phyloP scores from a whole-genome alignment of 129 eudicot genomes.

The Ambrosia artemisiifolia region DNA sequence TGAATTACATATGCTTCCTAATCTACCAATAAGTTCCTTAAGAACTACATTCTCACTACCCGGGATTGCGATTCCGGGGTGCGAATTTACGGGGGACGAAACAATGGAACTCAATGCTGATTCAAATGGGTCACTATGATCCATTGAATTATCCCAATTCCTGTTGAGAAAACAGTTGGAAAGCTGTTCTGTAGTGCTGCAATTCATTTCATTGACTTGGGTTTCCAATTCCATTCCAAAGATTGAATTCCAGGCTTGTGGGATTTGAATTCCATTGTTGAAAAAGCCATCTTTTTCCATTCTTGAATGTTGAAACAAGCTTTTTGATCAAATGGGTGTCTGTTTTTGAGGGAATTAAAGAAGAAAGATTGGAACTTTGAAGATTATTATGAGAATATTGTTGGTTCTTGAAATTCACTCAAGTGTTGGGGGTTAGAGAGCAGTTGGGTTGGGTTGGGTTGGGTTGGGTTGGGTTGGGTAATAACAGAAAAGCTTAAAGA shows the following conservation, averaged over 20 bases:
- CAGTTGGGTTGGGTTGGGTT: slow-evolving; percentile 26
- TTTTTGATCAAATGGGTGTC: slow-evolving; percentile 23
- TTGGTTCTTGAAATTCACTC: slow-evolving; percentile 49
- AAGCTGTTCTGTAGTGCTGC: slow-evolving; percentile 31
- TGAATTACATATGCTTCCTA: slow-evolving; percentile 71
- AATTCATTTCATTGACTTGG: slow-evolving; percentile 40
- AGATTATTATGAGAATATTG: slow-evolving; percentile 19
- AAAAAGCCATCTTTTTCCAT: slow-evolving; percentile 55
- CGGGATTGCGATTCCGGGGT: slow-evolving; percentile 32
- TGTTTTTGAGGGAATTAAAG: slow-evolving; percentile 28
- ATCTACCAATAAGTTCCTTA: slow-evolving; percentile 75
- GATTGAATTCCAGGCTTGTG: slow-evolving; percentile 41
- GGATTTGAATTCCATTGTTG: slow-evolving; percentile 22
- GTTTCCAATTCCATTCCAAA: slow-evolving; percentile 41
- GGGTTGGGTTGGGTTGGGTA: slow-evolving; percentile 6
- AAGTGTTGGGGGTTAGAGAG: slow-evolving; percentile 22
- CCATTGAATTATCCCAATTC: slow-evolving; percentile 67
- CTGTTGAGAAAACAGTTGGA: slow-evolving; percentile 46
- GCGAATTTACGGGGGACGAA: slow-evolving; percentile 66
- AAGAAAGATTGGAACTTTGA: slow-evolving; percentile 17
- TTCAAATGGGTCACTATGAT: slow-evolving; percentile 85
- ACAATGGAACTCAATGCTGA: slow-evolving; percentile 93
- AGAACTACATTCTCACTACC: slow-evolving; percentile 44
- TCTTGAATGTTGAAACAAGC: not conserved
- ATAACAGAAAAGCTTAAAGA: slow-evolving; percentile 35